Conservation (phyloP, 192 early-diverging fungal genomes). For the Coemansia sp. region DNA sequence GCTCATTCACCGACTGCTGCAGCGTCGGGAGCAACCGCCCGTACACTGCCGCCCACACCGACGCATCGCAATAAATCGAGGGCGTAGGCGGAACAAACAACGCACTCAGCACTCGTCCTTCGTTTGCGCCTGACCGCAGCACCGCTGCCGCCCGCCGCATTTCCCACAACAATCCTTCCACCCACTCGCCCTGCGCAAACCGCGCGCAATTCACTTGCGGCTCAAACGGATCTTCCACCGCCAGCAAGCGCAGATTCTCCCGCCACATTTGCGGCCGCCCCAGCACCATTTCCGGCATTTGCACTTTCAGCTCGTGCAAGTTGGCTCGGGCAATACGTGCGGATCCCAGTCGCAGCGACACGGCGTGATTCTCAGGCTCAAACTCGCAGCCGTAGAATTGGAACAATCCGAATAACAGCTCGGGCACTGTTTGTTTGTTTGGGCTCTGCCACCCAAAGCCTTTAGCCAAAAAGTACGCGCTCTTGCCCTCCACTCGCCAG, state of each 20-base stretch:
- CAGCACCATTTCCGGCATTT: background rate
- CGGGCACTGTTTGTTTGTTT: constrained; percentile 15
- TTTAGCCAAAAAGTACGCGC: constrained; percentile 11
- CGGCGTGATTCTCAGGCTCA: constrained; percentile 22
- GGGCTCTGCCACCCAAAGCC: constrained; percentile 21
- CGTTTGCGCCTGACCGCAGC: background rate
- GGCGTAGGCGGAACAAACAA: constrained; percentile 19
- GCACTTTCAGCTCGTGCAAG: constrained; percentile 18
- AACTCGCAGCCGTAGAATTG: constrained; percentile 31
- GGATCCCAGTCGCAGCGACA: constrained; percentile 34
- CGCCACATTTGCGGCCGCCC: constrained; percentile 20
- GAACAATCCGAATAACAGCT: constrained; percentile 33
- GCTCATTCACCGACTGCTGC: background rate
- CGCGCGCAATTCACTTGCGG: constrained; percentile 27
- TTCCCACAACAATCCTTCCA: constrained; percentile 44
- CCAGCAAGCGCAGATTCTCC: constrained; percentile 21
- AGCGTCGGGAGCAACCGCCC: constrained; percentile 1
- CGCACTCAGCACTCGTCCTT: too few relatives aligned
- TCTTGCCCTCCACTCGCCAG: constrained; percentile 9
- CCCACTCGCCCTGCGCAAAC: constrained; percentile 38
- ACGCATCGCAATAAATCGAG: constrained; percentile 10
- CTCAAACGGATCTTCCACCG: constrained; percentile 47
- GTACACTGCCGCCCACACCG: constrained; percentile 28
- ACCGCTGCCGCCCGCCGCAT: constrained; percentile 40
- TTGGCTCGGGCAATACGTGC: constrained; percentile 18